Percentiles rank a stretch among this genome's conserved stretches.
phyloP scores from a whole-genome alignment of 441 rosid species.

The Corymbia citriodora region DNA sequence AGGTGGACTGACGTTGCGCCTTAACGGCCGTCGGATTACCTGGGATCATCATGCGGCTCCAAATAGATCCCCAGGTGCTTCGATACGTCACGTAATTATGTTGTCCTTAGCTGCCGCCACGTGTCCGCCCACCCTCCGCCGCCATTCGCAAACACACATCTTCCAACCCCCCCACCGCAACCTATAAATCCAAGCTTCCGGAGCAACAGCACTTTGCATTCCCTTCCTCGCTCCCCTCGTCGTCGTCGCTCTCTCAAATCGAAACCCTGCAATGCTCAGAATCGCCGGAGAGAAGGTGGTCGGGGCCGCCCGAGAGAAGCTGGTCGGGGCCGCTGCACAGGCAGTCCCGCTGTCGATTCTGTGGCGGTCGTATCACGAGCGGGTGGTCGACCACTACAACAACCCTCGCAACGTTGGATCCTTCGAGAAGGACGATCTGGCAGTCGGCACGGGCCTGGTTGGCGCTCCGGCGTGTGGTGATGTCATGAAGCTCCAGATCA shows the following conservation, averaged over 20 bases:
- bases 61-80: not conserved
- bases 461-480: slow-evolving; percentile 98
- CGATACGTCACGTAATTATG: not conserved
- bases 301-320: slow-evolving; percentile 32
- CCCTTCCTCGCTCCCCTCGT: not conserved
- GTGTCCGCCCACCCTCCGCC: not conserved
- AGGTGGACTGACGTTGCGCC: not conserved
- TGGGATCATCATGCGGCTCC: not conserved
- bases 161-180: not conserved
- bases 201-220: not conserved
- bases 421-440: slow-evolving; percentile 74
- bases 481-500: slow-evolving; percentile 94
- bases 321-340: slow-evolving; percentile 32
- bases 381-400: slow-evolving; percentile 87
- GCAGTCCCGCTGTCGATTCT: slow-evolving; percentile 16
- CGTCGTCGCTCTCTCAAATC: not conserved
- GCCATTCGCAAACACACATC: not conserved
- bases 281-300: slow-evolving; percentile 32
- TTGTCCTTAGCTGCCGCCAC: not conserved
- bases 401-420: slow-evolving; percentile 87
- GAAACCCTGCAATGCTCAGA: slow-evolving; percentile 25
- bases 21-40: not conserved
- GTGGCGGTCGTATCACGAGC: slow-evolving; percentile 67
- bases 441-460: slow-evolving; percentile 79
- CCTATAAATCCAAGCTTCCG: not conserved